These are phyloP conservation scores for Cenchrus fungigraminus DNA, from an alignment of 176 grass and related monocot genomes.

Conservation along the genomic window DNA sequence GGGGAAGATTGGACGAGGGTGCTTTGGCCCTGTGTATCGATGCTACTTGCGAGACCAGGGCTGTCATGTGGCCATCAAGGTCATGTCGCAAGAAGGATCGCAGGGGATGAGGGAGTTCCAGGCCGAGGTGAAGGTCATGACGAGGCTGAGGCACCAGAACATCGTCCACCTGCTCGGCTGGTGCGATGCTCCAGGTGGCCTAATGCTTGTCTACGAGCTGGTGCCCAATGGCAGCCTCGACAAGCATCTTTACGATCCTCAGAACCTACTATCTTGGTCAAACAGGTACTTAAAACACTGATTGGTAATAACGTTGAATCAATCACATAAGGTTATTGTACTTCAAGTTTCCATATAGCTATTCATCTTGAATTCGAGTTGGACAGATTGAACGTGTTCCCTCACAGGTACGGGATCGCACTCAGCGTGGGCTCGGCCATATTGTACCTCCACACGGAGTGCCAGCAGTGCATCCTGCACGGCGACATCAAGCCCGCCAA, in stretches of 20 bases:
- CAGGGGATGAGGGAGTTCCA: not conserved
- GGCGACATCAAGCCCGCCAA: constrained; percentile 16
- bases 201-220: constrained; percentile 26
- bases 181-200: not conserved
- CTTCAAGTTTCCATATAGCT: too few relatives aligned
- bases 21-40: constrained; percentile 3
- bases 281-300: not conserved
- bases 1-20: not conserved
- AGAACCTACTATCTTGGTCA: not conserved
- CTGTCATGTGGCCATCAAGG: constrained; percentile 43
- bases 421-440: not conserved
- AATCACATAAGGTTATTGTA: too few relatives aligned
- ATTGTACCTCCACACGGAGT: not conserved
- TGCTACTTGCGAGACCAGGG: constrained; percentile 18
- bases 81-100: not conserved
- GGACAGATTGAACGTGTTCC: too few relatives aligned
- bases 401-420: not conserved
- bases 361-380: too few relatives aligned
- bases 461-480: not conserved
- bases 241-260: not conserved
- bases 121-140: constrained; percentile 20
- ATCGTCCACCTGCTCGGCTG: constrained; percentile 44
- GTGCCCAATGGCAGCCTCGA: constrained; percentile 49
- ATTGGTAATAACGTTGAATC: too few relatives aligned
- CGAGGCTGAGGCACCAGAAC: constrained; percentile 52